Conservation (phyloP, 345 rosid species). For the Arabidopsis suecica region DNA sequence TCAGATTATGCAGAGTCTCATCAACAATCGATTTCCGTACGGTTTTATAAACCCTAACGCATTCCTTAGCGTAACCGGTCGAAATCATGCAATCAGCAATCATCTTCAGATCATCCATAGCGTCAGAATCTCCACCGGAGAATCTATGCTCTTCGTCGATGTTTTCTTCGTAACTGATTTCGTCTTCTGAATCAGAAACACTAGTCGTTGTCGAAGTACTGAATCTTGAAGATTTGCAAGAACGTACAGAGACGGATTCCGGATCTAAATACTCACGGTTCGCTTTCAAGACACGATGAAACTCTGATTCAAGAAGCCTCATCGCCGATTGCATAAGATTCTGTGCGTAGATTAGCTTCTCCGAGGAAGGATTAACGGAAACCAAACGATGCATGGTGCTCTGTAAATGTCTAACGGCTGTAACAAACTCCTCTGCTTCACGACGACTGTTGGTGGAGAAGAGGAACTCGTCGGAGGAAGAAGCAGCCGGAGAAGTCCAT, state of each 20-base stretch:
- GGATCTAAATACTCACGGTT: slow-evolving; percentile 70
- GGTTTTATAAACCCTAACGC: slow-evolving; percentile 58
- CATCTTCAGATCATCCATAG: slow-evolving; percentile 70
- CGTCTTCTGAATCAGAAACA: slow-evolving; percentile 48
- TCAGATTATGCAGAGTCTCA: slow-evolving; percentile 66
- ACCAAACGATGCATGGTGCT: slow-evolving; percentile 61
- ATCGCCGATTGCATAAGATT: slow-evolving; percentile 67
- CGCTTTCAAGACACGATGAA: slow-evolving; percentile 58
- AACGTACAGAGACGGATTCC: slow-evolving; percentile 64
- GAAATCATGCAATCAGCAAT: slow-evolving; percentile 92
- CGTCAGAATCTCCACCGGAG: slow-evolving; percentile 47
- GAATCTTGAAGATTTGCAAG: slow-evolving; percentile 57
- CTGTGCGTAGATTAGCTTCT: slow-evolving; percentile 57
- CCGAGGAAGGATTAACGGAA: slow-evolving; percentile 47
- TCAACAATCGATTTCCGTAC: slow-evolving; percentile 74
- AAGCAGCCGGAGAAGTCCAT: slow-evolving; percentile 47
- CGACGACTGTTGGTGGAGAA: slow-evolving; percentile 55
- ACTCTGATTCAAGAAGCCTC: slow-evolving; percentile 76
- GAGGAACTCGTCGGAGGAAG: slow-evolving; percentile 33
- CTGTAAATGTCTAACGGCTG: slow-evolving; percentile 57
- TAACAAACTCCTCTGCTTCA: slow-evolving; percentile 63
- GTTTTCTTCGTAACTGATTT: slow-evolving; percentile 45
- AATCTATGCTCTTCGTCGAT: slow-evolving; percentile 51
- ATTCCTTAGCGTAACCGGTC: slow-evolving; percentile 80
- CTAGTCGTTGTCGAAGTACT: slow-evolving; percentile 45